phyloP scores from a whole-genome alignment of 2,329 filamentous ascomycete species.

The Thermothelomyces thermophilus region DNA sequence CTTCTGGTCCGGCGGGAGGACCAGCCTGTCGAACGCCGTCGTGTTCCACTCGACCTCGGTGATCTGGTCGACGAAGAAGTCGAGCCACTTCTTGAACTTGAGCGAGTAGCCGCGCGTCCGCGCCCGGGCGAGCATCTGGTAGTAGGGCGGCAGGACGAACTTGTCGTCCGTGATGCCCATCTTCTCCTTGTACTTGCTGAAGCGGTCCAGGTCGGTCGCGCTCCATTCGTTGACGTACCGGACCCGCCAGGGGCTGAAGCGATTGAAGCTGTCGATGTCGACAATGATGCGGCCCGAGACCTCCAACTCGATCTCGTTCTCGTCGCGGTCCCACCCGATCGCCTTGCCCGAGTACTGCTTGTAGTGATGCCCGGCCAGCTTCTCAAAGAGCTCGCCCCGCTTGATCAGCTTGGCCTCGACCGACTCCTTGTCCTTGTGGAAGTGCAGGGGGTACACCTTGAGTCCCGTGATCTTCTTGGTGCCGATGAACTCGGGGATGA shows the following conservation, averaged over 20 bases:
- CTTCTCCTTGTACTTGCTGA: conserved; percentile 25
- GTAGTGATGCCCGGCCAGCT: conserved; percentile 41
- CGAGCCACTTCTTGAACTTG: conserved; percentile 42
- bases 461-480: conserved; percentile 39
- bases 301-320: conserved; percentile 29
- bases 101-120: conserved; percentile 42
- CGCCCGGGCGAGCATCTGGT: conserved; percentile 30
- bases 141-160: conserved; percentile 28
- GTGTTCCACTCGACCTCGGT: conserved; percentile 42
- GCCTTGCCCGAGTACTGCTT: conserved; percentile 38
- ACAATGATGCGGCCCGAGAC: conserved; percentile 34
- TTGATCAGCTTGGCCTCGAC: conserved; percentile 32
- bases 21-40: conserved; percentile 42
- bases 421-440: conserved; percentile 35
- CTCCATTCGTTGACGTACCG: conserved; percentile 31
- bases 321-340: conserved; percentile 31
- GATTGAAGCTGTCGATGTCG: conserved; percentile 34
- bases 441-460: conserved; percentile 38
- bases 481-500: conserved; percentile 38
- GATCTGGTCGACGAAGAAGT: conserved; percentile 43
- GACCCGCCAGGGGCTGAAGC: conserved; percentile 30
- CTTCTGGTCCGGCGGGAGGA: conserved; percentile 44
- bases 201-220: conserved; percentile 29
- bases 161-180: conserved; percentile 19
- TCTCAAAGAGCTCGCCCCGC: conserved; percentile 40